Evolutionary conservation across 2,329 filamentous ascomycete species (phyloP), one percentile per base, ranked within the genome.

Genomic region (Aquanectria penicillioides): DNA sequence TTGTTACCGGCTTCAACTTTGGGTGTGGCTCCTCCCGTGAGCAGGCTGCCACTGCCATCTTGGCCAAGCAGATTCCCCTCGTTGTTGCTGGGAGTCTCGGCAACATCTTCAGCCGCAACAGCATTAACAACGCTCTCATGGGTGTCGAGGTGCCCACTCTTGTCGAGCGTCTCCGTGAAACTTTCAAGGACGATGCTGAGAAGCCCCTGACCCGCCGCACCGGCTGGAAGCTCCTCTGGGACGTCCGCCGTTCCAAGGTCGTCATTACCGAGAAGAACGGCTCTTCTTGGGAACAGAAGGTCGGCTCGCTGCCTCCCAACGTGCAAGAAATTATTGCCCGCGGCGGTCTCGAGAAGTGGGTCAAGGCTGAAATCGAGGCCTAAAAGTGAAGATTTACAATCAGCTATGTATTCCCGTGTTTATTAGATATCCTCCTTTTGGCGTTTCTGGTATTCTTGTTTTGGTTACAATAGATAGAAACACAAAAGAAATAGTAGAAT

Each of bases 1-100:
- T 97, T 1, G 93, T 97, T 0, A 79, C 89, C 0, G 93, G 93
- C 26, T 95, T 89, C 80, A 97, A 96, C 80, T 97, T 97, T 71
- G 94, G 94, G 43, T 93, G 89, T 65, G 93, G 93, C 15, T 87
- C 82, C 55, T 93, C 88, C 1, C 81, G 94, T 52, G 94, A 97
- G 75, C 43, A 46, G 40, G 43, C 43, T 1, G 43, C 43, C 4
- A 50, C 47, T 8, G 22, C 47, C 8, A 40, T 50, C 25, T 25
- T 50, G 1, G 92, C 92, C 11, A 92, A 89, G 75, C 77, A 89
- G 65, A 94, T 96, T 61, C 90, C 89, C 1, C 84, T 97, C 3
- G 91, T 96, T 2, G 88, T 95, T 0, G 83, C 90, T 0, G 91
- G 90, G 41, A 93, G 88, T 76, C 93, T 97, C 69, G 87, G 89